phyloP scores from a whole-genome alignment of 1,284 basidiomycete species.

The Pseudomicrostroma phylloplanum region DNA sequence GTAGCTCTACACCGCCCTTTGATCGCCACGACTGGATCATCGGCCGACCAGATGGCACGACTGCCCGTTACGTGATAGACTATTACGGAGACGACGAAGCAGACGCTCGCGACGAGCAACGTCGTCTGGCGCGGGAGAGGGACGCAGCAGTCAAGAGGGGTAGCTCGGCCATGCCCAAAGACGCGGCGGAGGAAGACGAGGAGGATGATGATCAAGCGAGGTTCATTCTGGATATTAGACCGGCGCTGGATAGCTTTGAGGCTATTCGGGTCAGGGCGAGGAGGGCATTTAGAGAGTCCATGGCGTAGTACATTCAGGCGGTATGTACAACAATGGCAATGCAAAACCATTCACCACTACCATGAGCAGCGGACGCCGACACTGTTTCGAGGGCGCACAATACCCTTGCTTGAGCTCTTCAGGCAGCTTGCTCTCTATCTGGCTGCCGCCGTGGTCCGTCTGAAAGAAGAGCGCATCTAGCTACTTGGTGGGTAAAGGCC shows the following conservation, averaged over 20 bases:
- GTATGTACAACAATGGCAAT: no score
- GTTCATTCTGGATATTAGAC: slow-evolving; percentile 43
- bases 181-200: slow-evolving; percentile 22
- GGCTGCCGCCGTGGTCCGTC: no score
- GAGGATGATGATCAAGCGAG: slow-evolving; percentile 1
- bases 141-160: neutral
- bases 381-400: no score
- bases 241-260: slow-evolving; percentile 38
- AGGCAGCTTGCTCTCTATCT: no score
- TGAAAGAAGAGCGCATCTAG: no score
- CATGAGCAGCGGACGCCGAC: no score
- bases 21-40: slow-evolving; percentile 99
- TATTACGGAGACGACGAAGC: slow-evolving; percentile 31
- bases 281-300: slow-evolving; percentile 33
- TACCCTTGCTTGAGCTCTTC: no score
- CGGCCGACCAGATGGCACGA: slow-evolving; percentile 56
- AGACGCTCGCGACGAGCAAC: neutral
- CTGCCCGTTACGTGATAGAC: slow-evolving; percentile 49
- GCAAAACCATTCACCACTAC: no score
- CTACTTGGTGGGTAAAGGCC: no score
- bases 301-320: no score
- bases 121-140: neutral
- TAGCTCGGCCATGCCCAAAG: slow-evolving; percentile 24
- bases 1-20: slow-evolving; percentile 81
- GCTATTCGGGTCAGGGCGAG: slow-evolving; percentile 25